Percentiles rank a stretch among this genome's conserved stretches.
Conservation (phyloP, 2,329 filamentous ascomycete genomes). For the Mycogone perniciosa region DNA sequence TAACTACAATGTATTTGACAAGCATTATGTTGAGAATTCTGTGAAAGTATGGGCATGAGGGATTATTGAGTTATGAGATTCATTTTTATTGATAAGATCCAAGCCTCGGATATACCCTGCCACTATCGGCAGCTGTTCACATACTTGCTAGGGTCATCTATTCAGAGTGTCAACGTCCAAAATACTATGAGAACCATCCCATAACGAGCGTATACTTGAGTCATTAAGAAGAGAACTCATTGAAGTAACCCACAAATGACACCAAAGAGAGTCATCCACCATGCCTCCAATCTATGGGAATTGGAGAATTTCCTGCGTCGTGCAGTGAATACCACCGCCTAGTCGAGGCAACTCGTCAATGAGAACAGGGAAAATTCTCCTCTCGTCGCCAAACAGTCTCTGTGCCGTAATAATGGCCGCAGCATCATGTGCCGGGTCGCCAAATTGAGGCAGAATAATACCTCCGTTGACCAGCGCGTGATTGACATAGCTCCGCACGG, state of each 20-base stretch:
- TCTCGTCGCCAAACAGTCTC: constrained; percentile 9
- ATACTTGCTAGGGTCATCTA: too few relatives aligned
- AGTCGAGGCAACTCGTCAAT: constrained; percentile 16
- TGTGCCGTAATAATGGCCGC: constrained; percentile 15
- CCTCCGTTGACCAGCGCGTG: constrained; percentile 24
- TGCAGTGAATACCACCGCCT: constrained; percentile 24
- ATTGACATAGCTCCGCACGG: constrained; percentile 21
- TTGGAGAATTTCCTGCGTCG: constrained; percentile 21
- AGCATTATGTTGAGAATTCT: too few relatives aligned
- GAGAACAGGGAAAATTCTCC: constrained; percentile 16
- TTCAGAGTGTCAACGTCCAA: too few relatives aligned
- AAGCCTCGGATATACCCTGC: too few relatives aligned
- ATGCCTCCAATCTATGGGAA: not conserved
- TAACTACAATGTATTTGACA: too few relatives aligned
- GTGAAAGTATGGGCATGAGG: too few relatives aligned
- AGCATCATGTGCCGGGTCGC: constrained; percentile 18
- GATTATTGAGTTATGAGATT: too few relatives aligned
- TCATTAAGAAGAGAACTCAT: not conserved
- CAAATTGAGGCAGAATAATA: constrained; percentile 24
- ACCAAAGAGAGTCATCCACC: not conserved
- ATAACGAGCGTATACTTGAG: too few relatives aligned
- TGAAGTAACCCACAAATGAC: not conserved
- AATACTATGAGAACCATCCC: too few relatives aligned
- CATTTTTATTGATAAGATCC: too few relatives aligned
- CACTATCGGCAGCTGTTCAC: too few relatives aligned